These are phyloP conservation scores for Ceratorhiza oryzae-sativae DNA, from an alignment of 1,284 basidiomycete species.

Conservation along the genomic window DNA sequence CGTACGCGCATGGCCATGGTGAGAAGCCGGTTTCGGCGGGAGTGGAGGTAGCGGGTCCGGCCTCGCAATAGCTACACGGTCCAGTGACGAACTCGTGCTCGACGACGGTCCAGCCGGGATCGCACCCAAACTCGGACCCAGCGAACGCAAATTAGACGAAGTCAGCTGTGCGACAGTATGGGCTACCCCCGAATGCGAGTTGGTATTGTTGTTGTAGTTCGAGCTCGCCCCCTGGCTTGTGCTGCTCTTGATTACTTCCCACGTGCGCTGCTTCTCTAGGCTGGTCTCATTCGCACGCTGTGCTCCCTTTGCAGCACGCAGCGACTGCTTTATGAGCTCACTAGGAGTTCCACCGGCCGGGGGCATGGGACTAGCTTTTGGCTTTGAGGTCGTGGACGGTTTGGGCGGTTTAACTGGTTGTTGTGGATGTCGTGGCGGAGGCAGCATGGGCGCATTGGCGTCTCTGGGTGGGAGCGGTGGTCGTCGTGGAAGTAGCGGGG, in stretches of 20 bases:
- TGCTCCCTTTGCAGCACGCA: conserved; percentile 39
- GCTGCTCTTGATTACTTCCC: conserved; percentile 42
- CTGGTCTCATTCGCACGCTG: conserved; percentile 40
- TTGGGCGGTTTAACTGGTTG: conserved; percentile 38
- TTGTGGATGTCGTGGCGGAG: conserved; percentile 40
- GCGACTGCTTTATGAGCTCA: conserved; percentile 40
- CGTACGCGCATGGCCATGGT: conserved; percentile 21
- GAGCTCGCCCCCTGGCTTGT: not conserved
- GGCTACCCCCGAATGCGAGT: conserved; percentile 31
- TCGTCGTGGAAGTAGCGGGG: conserved; percentile 39
- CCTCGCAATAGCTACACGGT: conserved; percentile 23
- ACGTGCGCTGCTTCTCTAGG: conserved; percentile 36
- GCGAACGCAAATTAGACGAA: conserved; percentile 30
- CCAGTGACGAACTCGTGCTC: conserved; percentile 34
- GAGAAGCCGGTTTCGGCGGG: conserved; percentile 27
- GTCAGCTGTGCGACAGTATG: conserved; percentile 31
- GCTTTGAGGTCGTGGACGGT: conserved; percentile 28
- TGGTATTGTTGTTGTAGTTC: not conserved
- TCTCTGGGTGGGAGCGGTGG: conserved; percentile 29
- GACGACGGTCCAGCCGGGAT: conserved; percentile 26
- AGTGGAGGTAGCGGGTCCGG: conserved; percentile 23
- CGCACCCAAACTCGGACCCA: conserved; percentile 5
- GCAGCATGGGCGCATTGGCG: not conserved
- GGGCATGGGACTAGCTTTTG: conserved; percentile 11
- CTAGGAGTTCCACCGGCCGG: conserved; percentile 15